A percentile compares a stretch with the other conserved stretches of the same genome.
phyloP scores from a whole-genome alignment of 331 rosid genomes.

The Acacia concinna region DNA sequence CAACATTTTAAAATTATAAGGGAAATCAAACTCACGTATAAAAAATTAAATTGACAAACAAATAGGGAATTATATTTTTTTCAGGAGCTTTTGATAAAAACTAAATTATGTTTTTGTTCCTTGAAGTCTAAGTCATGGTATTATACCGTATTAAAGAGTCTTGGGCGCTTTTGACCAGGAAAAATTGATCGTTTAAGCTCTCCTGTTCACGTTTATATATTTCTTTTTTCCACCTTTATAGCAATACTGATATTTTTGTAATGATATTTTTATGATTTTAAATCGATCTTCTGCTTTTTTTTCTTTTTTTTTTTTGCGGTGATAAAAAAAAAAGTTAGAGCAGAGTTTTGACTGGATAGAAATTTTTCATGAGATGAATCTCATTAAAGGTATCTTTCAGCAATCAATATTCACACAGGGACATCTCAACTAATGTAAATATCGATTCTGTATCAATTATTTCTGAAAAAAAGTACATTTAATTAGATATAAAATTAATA shows the following conservation, averaged over 20 bases:
- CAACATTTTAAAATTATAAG: no score
- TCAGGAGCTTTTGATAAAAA: background rate
- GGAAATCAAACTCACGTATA: no score
- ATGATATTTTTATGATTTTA: background rate
- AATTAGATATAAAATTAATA: background rate
- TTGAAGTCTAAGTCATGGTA: constrained; percentile 23
- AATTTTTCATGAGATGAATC: background rate
- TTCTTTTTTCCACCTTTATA: background rate
- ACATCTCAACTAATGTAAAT: background rate
- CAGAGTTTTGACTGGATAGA: background rate
- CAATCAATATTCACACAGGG: background rate
- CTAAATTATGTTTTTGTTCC: background rate
- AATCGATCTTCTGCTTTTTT: background rate
- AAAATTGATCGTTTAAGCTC: background rate
- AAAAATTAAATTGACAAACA: no score
- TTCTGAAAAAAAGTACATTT: background rate
- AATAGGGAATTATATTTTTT: background rate
- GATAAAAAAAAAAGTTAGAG: background rate
- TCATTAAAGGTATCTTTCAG: background rate
- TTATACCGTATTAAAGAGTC: background rate
- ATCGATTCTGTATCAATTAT: background rate
- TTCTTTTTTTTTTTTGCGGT: background rate
- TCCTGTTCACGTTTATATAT: background rate
- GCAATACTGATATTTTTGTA: background rate
- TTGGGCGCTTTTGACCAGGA: background rate